These are phyloP conservation scores for Dryadomyces sulphureus DNA, from an alignment of 2,329 filamentous ascomycete species.

Conservation along the genomic window DNA sequence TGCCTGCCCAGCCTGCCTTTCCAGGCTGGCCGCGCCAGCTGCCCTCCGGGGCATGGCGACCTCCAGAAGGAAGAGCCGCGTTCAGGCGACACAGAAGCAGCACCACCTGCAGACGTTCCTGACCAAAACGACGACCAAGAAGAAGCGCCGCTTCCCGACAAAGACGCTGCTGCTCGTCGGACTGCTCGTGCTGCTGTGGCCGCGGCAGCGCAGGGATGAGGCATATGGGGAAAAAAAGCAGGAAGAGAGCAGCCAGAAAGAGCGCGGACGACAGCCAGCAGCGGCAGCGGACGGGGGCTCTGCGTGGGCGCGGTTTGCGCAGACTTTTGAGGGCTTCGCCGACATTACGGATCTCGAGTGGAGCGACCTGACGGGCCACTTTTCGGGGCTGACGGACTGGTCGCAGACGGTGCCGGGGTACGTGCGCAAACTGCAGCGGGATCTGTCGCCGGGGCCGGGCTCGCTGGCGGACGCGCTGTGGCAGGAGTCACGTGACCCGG, in stretches of 20 bases:
- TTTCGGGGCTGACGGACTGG: conserved; percentile 72
- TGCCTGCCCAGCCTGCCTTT: too few relatives aligned
- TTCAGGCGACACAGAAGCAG: too few relatives aligned
- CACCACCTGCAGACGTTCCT: neutral
- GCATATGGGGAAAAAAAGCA: too few relatives aligned
- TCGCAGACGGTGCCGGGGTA: conserved; percentile 60
- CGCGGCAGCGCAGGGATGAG: neutral
- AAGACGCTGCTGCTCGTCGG: neutral
- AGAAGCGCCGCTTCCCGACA: neutral
- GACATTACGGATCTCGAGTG: conserved; percentile 39
- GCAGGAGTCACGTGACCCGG: conserved; percentile 74
- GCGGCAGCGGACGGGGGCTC: conserved; percentile 14
- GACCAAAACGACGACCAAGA: neutral
- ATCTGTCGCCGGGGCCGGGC: conserved; percentile 75
- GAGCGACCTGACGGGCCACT: conserved; percentile 35
- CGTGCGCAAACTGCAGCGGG: conserved; percentile 68
- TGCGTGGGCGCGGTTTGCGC: conserved; percentile 34
- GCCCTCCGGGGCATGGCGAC: too few relatives aligned
- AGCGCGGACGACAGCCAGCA: neutral
- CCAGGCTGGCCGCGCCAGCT: too few relatives aligned
- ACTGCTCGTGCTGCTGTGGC: neutral
- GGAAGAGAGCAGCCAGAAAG: too few relatives aligned
- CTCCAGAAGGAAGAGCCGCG: too few relatives aligned
- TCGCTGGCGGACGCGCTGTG: conserved; percentile 89
- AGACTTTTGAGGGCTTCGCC: conserved; percentile 35